These are phyloP conservation scores for Beta macrorhiza DNA, from an alignment of 179 eudicot genomes.

Conservation along the genomic window DNA sequence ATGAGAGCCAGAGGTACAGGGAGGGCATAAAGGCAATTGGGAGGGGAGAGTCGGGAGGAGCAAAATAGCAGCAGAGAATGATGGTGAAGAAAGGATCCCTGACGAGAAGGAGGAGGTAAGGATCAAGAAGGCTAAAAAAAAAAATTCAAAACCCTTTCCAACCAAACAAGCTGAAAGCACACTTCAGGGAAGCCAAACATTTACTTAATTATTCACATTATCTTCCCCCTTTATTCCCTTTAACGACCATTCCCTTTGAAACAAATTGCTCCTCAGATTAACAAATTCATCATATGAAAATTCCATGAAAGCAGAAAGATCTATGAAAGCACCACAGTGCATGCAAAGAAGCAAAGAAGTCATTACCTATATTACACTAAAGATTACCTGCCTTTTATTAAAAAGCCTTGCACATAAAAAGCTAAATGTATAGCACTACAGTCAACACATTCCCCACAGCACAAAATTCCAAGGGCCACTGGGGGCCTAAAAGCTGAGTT, in stretches of 20 bases:
- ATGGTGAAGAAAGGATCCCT: neutral
- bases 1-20: neutral
- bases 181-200: neutral
- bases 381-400: neutral
- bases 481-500: no score
- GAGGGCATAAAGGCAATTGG: neutral
- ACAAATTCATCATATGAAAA: neutral
- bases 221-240: neutral
- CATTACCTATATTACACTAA: neutral
- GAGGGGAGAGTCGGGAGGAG: neutral
- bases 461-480: neutral
- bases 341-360: neutral
- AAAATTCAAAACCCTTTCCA: neutral
- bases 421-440: neutral
- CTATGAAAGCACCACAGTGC: neutral
- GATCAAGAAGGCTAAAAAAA: neutral
- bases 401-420: neutral
- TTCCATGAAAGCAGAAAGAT: neutral
- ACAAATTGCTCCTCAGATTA: neutral
- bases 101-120: neutral
- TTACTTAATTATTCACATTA: neutral
- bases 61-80: neutral
- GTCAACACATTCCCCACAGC: neutral
- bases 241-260: neutral
- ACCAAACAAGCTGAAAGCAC: neutral